Base-by-base conservation (phyloP, 768 basidiomycete species). In the Lactarius sp. region DNA sequence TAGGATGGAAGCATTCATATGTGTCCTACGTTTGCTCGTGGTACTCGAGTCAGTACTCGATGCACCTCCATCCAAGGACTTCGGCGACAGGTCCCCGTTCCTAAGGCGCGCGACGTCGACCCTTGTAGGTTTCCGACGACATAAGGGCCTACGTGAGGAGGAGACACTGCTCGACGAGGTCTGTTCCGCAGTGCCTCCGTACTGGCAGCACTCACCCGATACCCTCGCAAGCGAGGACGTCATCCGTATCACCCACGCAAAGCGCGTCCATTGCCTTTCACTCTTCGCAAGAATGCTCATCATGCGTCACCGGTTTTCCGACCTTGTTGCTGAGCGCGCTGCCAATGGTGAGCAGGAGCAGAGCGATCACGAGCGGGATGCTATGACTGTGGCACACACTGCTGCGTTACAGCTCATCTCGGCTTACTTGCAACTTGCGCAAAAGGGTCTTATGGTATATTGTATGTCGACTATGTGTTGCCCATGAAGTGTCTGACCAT, bases 401-500 rank as follows among this genome's bases (percentile, higher is more conserved):
- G 87, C 87, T 61, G 93, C 93, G 18, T 70, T 95, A 67, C 84
- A 89, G 69, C 89, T 96, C 65, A 84, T 95, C 61, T 81, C 86
- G 42, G 85, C 91, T 39, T 88, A 95, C 73, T 78, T 93, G 66
- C 85, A 92, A 66, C 85, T 94, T 61, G 93, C 92, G 27, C 85
- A 87, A 76, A 88, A 89, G 77, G 85, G 93, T 64, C 69, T 95
- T 69, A 95, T 97, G 93, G 95, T 94, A 6, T 97, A 94, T 70
- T 96, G 92, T 94, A 69, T 76, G 92, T 81, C 42, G 68, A 50
- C 62, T 53, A 61, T 41, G 55, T 49, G 55, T 18, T 52, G n/a
- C 69, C 33, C 52, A 2, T 13, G 13, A 54, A 50, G 31, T 47
- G 14, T n/a, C 56, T 64, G 44, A 66, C n/a, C 36, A 18, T 33